A percentile compares a stretch with the other conserved stretches of the same genome.
Evolutionary conservation across 2,329 filamentous ascomycete genomes (phyloP).

Genomic region (Penicillium olsonii): DNA sequence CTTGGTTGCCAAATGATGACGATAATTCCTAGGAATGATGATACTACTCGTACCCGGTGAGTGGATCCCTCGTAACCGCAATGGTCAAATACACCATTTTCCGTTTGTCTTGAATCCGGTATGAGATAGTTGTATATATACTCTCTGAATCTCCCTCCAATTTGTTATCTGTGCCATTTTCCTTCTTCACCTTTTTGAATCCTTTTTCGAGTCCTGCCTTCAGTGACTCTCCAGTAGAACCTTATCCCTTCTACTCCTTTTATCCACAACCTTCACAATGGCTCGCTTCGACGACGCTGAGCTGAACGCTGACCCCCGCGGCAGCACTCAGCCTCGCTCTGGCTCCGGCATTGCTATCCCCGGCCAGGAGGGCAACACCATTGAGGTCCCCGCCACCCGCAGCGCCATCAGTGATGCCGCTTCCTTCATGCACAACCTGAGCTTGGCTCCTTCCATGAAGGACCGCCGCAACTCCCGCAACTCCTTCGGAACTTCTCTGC

Average conservation of each 20-base stretch:
- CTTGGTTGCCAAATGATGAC: conserved; percentile 31
- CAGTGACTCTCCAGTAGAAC: conserved; percentile 16
- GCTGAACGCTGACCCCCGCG: conserved; percentile 44
- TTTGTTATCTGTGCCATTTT: conserved; percentile 18
- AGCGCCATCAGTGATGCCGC: conserved; percentile 68
- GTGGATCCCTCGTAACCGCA: conserved; percentile 29
- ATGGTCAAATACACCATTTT: conserved; percentile 17
- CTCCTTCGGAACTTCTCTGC: conserved; percentile 72
- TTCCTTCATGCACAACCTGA: conserved; percentile 73
- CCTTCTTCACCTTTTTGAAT: conserved; percentile 2
- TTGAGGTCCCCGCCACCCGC: conserved; percentile 70
- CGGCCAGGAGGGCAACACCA: conserved; percentile 50
- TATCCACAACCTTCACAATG: conserved; percentile 49
- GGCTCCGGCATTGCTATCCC: conserved; percentile 44
- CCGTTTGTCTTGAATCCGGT: conserved; percentile 14
- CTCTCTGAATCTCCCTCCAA: conserved; percentile 12
- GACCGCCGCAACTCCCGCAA: conserved; percentile 70
- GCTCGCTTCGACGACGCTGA: conserved; percentile 62
- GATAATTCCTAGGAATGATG: conserved; percentile 43
- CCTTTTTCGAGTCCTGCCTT: conserved; percentile 8
- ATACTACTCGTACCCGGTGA: conserved; percentile 16
- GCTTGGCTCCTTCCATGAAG: conserved; percentile 66
- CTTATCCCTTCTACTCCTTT: conserved; percentile 4
- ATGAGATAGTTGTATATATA: conserved; percentile 24
- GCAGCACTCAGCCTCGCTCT: conserved; percentile 21